A percentile compares a stretch with the other conserved stretches of the same genome.
Evolutionary conservation across 1,139 yeast species (phyloP).

Genomic region (Suhomyces bribrorum): DNA sequence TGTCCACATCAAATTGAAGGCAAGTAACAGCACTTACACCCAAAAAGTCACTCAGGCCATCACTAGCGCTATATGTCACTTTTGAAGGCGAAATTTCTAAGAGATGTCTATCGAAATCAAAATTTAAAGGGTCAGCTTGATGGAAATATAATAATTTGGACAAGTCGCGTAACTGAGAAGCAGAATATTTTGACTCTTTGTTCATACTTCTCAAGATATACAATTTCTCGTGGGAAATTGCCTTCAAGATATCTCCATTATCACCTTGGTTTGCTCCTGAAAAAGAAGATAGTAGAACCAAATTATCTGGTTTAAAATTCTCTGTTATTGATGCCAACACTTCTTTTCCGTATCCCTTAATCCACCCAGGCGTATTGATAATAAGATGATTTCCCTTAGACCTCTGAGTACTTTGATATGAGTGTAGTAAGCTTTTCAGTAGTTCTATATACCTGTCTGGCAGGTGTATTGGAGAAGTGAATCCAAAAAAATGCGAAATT

Average conservation of each 20-base stretch:
- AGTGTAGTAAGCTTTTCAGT: slow-evolving; percentile 43
- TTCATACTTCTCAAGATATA: slow-evolving; percentile 31
- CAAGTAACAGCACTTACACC: slow-evolving; percentile 43
- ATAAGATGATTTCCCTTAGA: slow-evolving; percentile 48
- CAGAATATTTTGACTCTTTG: slow-evolving; percentile 40
- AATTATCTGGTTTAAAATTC: slow-evolving; percentile 53
- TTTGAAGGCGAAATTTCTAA: slow-evolving; percentile 49
- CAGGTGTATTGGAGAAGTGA: slow-evolving; percentile 67
- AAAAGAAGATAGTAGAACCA: slow-evolving; percentile 39
- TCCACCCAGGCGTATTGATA: slow-evolving; percentile 91
- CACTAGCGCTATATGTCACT: slow-evolving; percentile 40
- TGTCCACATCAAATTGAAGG: slow-evolving; percentile 31
- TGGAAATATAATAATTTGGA: slow-evolving; percentile 59
- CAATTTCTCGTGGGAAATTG: slow-evolving; percentile 23
- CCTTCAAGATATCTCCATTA: slow-evolving; percentile 25
- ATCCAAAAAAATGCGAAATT: slow-evolving; percentile 58
- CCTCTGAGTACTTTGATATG: slow-evolving; percentile 29
- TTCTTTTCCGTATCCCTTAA: slow-evolving; percentile 82
- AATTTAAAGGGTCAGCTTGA: slow-evolving; percentile 25
- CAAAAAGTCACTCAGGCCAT: slow-evolving; percentile 21
- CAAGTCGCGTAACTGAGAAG: slow-evolving; percentile 54
- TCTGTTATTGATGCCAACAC: slow-evolving; percentile 53
- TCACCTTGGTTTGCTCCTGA: slow-evolving; percentile 24
- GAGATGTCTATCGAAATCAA: slow-evolving; percentile 52
- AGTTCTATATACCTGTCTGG: slow-evolving; percentile 58